Evolutionary conservation across 768 basidiomycete species (phyloP).

Genomic region (Leccinum aurantiacum): DNA sequence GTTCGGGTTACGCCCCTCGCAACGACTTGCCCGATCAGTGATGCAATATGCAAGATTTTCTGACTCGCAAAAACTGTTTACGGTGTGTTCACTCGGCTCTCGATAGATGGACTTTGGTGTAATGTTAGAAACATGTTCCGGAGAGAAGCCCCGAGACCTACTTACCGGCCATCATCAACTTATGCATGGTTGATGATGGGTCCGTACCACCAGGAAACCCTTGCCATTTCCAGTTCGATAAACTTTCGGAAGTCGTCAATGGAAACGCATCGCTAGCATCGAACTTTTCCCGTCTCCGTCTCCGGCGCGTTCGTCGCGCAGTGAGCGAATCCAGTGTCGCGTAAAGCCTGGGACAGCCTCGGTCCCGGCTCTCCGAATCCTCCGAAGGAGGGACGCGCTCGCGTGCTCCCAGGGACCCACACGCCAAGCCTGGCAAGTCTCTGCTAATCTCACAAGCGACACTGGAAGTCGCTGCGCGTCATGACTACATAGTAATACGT

Average conservation of each 20-base stretch:
- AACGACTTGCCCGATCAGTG: slow-evolving; percentile 2
- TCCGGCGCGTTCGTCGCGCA: not conserved
- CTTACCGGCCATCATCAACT: not conserved
- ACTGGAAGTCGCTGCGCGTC: not conserved
- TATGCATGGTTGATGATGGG: slow-evolving; percentile 4
- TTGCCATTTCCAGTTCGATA: slow-evolving; percentile 2
- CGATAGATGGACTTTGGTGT: slow-evolving; percentile 12
- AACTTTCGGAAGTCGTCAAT: not conserved
- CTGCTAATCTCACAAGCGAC: not conserved
- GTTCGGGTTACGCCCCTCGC: slow-evolving; percentile 4
- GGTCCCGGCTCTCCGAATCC: not conserved
- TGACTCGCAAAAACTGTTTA: not conserved
- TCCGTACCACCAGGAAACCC: not conserved
- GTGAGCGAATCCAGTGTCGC: too few relatives aligned
- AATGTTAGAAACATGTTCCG: slow-evolving; percentile 5
- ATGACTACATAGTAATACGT: not conserved
- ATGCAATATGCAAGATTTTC: slow-evolving; percentile 5
- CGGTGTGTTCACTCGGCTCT: not conserved
- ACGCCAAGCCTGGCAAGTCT: not conserved
- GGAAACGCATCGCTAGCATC: not conserved
- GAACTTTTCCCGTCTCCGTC: not conserved
- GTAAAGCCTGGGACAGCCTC: not conserved
- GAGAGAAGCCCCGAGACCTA: slow-evolving; percentile 11
- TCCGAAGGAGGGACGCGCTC: not conserved
- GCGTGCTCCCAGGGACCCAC: not conserved